Base-by-base conservation (phyloP, 2,329 filamentous ascomycete genomes). In the Pyrenophora graminea region DNA sequence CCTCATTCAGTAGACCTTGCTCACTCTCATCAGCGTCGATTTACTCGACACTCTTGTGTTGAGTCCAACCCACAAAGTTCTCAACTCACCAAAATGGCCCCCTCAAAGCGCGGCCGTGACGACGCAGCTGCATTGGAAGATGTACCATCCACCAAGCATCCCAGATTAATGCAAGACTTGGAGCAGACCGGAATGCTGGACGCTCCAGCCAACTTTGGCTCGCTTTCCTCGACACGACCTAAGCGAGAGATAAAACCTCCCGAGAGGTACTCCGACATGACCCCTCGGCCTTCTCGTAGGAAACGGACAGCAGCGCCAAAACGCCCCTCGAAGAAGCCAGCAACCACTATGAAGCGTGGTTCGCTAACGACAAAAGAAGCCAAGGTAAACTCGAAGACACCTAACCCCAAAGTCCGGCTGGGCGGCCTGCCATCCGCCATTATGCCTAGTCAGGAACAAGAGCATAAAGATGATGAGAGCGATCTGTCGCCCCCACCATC, bases 201-300 rank as follows among this genome's bases (percentile, higher is more conserved):
- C 4, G 31, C 42, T 9, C 19, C 5, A 4, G 34, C 33, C 4
- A 41, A 53, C n/a, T 59, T 49, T 17, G 53, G 38, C 1, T 56
- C 50, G 7, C 21, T 40, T 9, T 33, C 56, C 19, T 59, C 47
- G 1, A 45, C 45, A 7, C 46, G 56, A 10, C 38, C 53, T 4
- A 19, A 10, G 13, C 43, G 55, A 19, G 19, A 15, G 1, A 42
- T 34, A n/a, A 39, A 33, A 18, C 23, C 13, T 3, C 49, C 49
- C 12, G 18, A 23, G 21, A 48, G 19, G 19, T 27, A 34, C 8
- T 17, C 12, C 19, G 39, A 47, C 1, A 7, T 17, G 10, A 17
- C n/a, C 8, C 33, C 21, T 38, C 39, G 38, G 39, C 15, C 33
- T 1, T 7, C 9, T 13, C 2, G 1, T 4, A 39, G 33, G 25